Conservation (phyloP, 2,329 filamentous ascomycete species). For the Phoma sp. region DNA sequence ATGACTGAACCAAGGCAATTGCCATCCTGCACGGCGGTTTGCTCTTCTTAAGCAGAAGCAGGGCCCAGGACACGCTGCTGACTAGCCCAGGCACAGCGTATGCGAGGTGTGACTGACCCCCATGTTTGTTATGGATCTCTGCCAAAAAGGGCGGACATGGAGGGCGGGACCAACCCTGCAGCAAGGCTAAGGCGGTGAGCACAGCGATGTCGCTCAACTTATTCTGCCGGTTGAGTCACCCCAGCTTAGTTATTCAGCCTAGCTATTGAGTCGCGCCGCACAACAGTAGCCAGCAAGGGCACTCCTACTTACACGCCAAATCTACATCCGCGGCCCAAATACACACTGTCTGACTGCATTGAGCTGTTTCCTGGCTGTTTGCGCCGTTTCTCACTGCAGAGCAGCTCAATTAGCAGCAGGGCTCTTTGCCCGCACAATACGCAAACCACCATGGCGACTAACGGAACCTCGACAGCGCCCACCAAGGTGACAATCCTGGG, state of each 20-base stretch:
- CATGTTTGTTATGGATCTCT: not conserved
- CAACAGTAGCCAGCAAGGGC: constrained; percentile 2
- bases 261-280: constrained; percentile 11
- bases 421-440: constrained; percentile 12
- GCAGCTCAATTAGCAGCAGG: constrained; percentile 7
- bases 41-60: not conserved
- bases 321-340: not conserved
- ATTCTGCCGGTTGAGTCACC: constrained; percentile 21
- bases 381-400: not conserved
- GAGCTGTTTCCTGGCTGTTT: not conserved
- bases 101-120: not conserved
- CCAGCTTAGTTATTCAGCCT: not conserved
- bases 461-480: constrained; percentile 46
- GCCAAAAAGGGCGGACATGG: not conserved
- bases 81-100: not conserved
- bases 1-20: not conserved
- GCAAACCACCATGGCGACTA: constrained; percentile 37
- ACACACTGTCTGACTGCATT: not conserved
- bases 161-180: not conserved
- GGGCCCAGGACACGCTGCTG: not conserved
- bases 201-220: not conserved
- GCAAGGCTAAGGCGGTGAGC: not conserved
- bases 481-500: constrained; percentile 81
- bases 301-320: constrained; percentile 1
- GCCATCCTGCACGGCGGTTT: not conserved